These are phyloP conservation scores for Phlebiopsis flavidoalba DNA, from an alignment of 768 basidiomycete genomes.

Conservation along the genomic window DNA sequence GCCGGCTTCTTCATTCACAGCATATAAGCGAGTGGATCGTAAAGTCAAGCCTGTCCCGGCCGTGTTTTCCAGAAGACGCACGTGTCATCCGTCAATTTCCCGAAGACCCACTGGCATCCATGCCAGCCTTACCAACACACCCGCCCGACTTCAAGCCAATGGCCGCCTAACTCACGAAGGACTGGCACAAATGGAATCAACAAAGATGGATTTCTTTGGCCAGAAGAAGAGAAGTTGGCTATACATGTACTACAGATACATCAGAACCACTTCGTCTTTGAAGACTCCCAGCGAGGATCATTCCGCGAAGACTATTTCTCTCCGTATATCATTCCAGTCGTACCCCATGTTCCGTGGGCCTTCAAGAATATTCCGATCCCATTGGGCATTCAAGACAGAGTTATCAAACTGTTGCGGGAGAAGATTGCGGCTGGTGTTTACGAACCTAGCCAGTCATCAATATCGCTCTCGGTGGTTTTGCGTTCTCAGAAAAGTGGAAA, in stretches of 20 bases:
- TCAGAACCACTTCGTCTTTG: conserved; percentile 17
- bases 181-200: conserved; percentile 24
- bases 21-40: conserved; percentile 5
- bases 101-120: conserved; percentile 27
- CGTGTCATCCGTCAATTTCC: conserved; percentile 26
- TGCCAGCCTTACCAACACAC: conserved; percentile 23
- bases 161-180: conserved; percentile 19
- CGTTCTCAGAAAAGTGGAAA: conserved; percentile 29
- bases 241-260: conserved; percentile 11
- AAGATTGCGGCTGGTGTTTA: conserved; percentile 34
- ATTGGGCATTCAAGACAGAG: conserved; percentile 25
- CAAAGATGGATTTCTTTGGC: conserved; percentile 21
- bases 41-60: conserved; percentile 9
- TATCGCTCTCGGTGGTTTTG: conserved; percentile 36
- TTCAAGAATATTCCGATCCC: conserved; percentile 31
- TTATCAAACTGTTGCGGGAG: conserved; percentile 25
- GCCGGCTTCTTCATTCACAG: neutral
- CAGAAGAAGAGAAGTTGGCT: conserved; percentile 25
- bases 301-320: conserved; percentile 22
- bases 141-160: conserved; percentile 29
- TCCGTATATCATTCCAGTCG: conserved; percentile 26
- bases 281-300: conserved; percentile 16
- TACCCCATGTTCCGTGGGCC: conserved; percentile 33
- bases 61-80: conserved; percentile 27
- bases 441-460: conserved; percentile 29